Evolutionary conservation across 768 basidiomycete genomes (phyloP), one percentile per base, ranked within the genome.

Genomic region (Coprinellus micaceus): DNA sequence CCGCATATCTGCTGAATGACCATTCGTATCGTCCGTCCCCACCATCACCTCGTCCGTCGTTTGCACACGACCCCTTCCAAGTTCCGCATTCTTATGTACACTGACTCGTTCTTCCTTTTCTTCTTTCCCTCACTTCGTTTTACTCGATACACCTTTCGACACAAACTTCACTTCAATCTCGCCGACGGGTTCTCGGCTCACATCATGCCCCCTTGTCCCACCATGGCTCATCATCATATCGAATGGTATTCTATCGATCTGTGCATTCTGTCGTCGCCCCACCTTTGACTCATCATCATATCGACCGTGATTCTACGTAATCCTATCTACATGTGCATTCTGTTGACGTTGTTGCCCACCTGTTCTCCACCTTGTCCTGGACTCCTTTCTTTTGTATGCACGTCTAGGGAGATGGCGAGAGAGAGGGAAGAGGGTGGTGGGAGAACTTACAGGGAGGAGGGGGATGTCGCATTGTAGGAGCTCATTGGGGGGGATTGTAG

Each of bases 311-410:
- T 52, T 52, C 36, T 45, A 48, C n/a, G n/a, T n/a, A n/a, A n/a
- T n/a, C 43, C 49, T 60, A 41, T 55, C 52, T 36, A 46, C 58
- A 60, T 53, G 19, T 19, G n/a, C 63, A 66, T 59, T 63, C 44
- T 79, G 79, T 79, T 79, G 75, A 87, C 87, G 85, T 88, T 83
- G n/a, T n/a, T n/a, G n/a, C n/a, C n/a, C n/a, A n/a, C n/a, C 69
- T 72, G 70, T 81, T 79, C 77, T 64, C 84, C 84, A 83, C 81
- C 76, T 81, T 73, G 65, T 66, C 68, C 64, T 65, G 11, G 49
- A 17, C 10, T 51, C 33, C 9, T 21, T 51, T 4, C 15, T n/a
- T n/a, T n/a, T n/a, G n/a, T n/a, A n/a, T n/a, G 62, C 58, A 61
- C 67, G 59, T 60, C 62, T 61, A 58, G 66, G 29, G 66, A 53